phyloP scores from a whole-genome alignment of 208 protist species.

The Leishmania braziliensis region DNA sequence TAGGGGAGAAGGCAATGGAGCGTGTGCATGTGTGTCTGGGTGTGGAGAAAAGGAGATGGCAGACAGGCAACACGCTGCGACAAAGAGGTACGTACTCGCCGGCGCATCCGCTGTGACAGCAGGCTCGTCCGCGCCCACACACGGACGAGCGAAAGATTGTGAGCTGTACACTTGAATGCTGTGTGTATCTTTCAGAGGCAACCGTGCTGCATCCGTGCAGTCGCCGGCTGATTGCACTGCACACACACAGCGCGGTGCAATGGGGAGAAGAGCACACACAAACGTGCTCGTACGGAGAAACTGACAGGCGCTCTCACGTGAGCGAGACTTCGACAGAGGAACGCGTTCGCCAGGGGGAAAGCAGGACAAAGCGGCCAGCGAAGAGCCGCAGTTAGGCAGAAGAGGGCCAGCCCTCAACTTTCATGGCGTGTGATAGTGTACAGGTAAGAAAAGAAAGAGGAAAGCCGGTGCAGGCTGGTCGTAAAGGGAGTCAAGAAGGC shows the following conservation, averaged over 20 bases:
- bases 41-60: neutral
- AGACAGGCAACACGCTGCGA: neutral
- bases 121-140: neutral
- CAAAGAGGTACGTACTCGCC: neutral
- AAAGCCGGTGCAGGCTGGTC: neutral
- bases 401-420: neutral
- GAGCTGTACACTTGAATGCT: neutral
- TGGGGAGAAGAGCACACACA: neutral
- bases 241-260: neutral
- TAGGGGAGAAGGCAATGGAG: neutral
- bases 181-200: neutral
- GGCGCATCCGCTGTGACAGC: neutral
- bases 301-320: neutral
- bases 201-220: neutral
- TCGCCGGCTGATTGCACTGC: neutral
- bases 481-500: neutral
- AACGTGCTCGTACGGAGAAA: neutral
- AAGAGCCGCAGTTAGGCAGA: neutral
- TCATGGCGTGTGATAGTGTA: neutral
- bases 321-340: neutral
- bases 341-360: neutral
- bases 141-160: neutral
- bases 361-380: neutral
- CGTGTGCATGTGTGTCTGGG: neutral
- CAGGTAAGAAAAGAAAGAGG: neutral